phyloP scores from a whole-genome alignment of 192 early-diverging fungal species.

The Rhizophlyctis rosea region DNA sequence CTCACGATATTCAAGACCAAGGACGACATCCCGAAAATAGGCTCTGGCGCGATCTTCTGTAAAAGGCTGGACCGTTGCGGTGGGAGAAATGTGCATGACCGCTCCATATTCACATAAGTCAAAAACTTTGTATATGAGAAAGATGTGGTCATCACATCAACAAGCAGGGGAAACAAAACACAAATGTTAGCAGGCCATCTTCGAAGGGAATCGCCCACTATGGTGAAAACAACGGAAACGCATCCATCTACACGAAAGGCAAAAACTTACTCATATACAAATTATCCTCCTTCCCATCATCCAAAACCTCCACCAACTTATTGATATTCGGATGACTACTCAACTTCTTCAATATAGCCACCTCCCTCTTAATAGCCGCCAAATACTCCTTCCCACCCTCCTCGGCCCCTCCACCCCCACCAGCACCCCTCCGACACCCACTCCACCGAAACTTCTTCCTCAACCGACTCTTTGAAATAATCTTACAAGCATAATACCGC shows the following conservation, averaged over 20 bases:
- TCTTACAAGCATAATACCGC: conserved; percentile 59
- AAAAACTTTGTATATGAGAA: conserved; percentile 57
- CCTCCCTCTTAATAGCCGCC: conserved; percentile 42
- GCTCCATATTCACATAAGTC: conserved; percentile 60
- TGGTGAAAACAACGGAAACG: conserved; percentile 2
- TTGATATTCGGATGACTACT: conserved; percentile 60
- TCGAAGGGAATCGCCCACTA: not conserved
- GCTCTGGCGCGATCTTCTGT: conserved; percentile 47
- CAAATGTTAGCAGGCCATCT: conserved; percentile 16
- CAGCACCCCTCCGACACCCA: not conserved
- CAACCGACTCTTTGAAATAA: conserved; percentile 53
- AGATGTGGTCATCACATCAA: conserved; percentile 2
- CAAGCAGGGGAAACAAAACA: not conserved
- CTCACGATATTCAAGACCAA: conserved; percentile 61
- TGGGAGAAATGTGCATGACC: conserved; percentile 47
- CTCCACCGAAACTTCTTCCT: conserved; percentile 51
- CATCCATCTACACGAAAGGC: too few relatives aligned
- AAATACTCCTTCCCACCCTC: conserved; percentile 6
- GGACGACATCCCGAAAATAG: conserved; percentile 57
- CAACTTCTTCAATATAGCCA: conserved; percentile 60
- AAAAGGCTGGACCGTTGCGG: conserved; percentile 39
- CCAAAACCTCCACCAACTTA: conserved; percentile 55
- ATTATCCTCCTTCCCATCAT: conserved; percentile 58
- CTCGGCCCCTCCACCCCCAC: not conserved
- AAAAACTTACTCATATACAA: conserved; percentile 53